These are phyloP conservation scores for Skeletonema marinoi DNA, from an alignment of 108 stramenopile genomes.

Conservation along the genomic window DNA sequence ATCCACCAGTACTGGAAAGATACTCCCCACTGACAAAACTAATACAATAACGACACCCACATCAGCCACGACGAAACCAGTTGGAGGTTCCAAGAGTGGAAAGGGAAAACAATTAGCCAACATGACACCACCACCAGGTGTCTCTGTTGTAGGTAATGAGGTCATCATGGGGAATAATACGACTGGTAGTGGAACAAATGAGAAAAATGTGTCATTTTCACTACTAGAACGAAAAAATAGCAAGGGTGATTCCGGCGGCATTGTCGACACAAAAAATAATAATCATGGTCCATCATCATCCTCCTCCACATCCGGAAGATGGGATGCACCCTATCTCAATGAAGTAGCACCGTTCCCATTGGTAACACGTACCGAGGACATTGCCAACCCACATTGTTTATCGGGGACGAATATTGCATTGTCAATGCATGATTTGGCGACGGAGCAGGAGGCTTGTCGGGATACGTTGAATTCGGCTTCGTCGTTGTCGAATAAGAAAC, in stretches of 20 bases:
- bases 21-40: constrained; percentile 20
- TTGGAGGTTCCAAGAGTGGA: neutral
- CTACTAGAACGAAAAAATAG: constrained; percentile 21
- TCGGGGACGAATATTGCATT: constrained; percentile 37
- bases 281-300: neutral
- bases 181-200: neutral
- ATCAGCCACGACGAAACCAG: neutral
- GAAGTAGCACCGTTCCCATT: constrained; percentile 65
- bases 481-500: neutral
- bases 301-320: constrained; percentile 38
- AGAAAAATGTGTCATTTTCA: constrained; percentile 35
- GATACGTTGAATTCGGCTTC: neutral
- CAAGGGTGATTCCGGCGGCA: neutral
- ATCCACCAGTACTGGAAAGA: neutral
- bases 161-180: too few species aligned
- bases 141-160: neutral
- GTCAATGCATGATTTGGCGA: constrained; percentile 52
- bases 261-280: neutral
- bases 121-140: constrained; percentile 7
- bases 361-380: constrained; percentile 33
- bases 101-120: constrained; percentile 45
- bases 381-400: constrained; percentile 78
- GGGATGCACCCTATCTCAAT: constrained; percentile 80
- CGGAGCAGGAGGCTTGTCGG: constrained; percentile 44
- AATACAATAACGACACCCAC: constrained; percentile 6